Conservation (phyloP, 495 filamentous ascomycete genomes). For the Xylaria venustula region DNA sequence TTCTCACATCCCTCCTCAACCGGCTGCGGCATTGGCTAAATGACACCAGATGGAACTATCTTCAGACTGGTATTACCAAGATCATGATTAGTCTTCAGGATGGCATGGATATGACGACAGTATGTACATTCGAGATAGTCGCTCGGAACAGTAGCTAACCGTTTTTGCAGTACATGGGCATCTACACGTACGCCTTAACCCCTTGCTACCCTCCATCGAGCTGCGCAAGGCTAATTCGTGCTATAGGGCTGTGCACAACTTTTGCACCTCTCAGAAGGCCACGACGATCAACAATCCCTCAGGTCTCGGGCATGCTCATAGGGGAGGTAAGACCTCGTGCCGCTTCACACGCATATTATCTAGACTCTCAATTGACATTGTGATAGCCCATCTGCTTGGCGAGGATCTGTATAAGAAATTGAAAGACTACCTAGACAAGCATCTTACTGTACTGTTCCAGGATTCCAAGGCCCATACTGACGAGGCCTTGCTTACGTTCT, state of each 20-base stretch:
- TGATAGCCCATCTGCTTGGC: conserved; percentile 81
- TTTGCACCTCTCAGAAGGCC: conserved; percentile 97
- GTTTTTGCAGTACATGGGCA: conserved; percentile 78
- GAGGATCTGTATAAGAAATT: conserved; percentile 95
- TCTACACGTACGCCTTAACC: conserved; percentile 88
- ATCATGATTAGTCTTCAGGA: conserved; percentile 91
- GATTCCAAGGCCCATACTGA: conserved; percentile 76
- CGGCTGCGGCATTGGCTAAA: conserved; percentile 24
- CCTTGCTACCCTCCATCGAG: neutral
- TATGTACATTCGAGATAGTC: conserved; percentile 42
- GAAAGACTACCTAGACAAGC: conserved; percentile 74
- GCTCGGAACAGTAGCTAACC: conserved; percentile 11
- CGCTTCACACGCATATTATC: conserved; percentile 3
- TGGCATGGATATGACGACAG: conserved; percentile 87
- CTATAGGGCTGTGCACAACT: conserved; percentile 89
- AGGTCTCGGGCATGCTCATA: conserved; percentile 56
- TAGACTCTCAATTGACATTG: conserved; percentile 3
- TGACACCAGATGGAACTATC: conserved; percentile 72
- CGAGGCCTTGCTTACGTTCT: conserved; percentile 89
- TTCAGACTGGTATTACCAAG: conserved; percentile 81
- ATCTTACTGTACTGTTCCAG: conserved; percentile 64
- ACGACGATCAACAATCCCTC: conserved; percentile 43
- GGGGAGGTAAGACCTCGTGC: conserved; percentile 65
- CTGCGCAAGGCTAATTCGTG: conserved; percentile 22
- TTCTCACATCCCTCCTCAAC: neutral